Conservation (phyloP, 2,329 filamentous ascomycete species). For the Trichoderma sp. region DNA sequence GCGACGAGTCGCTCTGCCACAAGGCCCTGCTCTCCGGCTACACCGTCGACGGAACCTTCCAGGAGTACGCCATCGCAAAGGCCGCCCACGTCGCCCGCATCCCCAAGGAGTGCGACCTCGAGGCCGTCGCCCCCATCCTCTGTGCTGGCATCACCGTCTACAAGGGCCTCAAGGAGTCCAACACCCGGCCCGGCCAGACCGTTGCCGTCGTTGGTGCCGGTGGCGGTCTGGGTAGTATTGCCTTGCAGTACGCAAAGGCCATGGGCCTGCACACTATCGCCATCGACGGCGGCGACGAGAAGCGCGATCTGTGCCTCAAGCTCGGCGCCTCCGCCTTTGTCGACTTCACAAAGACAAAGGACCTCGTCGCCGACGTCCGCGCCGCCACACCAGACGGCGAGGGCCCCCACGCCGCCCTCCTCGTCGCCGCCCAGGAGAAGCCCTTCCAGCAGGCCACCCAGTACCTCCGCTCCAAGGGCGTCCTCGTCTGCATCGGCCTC, state of each 20-base stretch:
- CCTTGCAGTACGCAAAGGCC: slow-evolving; percentile 83
- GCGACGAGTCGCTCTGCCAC: slow-evolving; percentile 80
- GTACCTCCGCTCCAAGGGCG: slow-evolving; percentile 80
- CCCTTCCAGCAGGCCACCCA: slow-evolving; percentile 92
- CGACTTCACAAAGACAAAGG: slow-evolving; percentile 73
- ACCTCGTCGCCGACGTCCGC: slow-evolving; percentile 82
- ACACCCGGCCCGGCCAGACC: slow-evolving; percentile 67
- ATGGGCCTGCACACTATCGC: slow-evolving; percentile 82
- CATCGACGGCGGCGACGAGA: slow-evolving; percentile 81
- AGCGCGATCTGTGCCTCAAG: slow-evolving; percentile 64
- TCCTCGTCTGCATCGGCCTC: slow-evolving; percentile 84
- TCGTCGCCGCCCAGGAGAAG: slow-evolving; percentile 83
- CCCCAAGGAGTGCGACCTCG: slow-evolving; percentile 72
- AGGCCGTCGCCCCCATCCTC: slow-evolving; percentile 74
- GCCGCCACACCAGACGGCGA: slow-evolving; percentile 74
- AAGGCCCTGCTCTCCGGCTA: slow-evolving; percentile 78
- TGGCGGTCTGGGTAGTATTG: slow-evolving; percentile 75
- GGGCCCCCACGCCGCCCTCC: slow-evolving; percentile 81
- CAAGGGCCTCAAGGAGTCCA: slow-evolving; percentile 86
- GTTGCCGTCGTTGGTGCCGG: slow-evolving; percentile 85
- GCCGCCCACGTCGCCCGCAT: slow-evolving; percentile 81
- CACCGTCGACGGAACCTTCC: slow-evolving; percentile 89
- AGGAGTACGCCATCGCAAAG: slow-evolving; percentile 87
- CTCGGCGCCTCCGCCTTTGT: slow-evolving; percentile 73
- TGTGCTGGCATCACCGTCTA: slow-evolving; percentile 87